Conservation (phyloP, 2,329 filamentous ascomycete species). For the Pseudodiploospora longispora region DNA sequence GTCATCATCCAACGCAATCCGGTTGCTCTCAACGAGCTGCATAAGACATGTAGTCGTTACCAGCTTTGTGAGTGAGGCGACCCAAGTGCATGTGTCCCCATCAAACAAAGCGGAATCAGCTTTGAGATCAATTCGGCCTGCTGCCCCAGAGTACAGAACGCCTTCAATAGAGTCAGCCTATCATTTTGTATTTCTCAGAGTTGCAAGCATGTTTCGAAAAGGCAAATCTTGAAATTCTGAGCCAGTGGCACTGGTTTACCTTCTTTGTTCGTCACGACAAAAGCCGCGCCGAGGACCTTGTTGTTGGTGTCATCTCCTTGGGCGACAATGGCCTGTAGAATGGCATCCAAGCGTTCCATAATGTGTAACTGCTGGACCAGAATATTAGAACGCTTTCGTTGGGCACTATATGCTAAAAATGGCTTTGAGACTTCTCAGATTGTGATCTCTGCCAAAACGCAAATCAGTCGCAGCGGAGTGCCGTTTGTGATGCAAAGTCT, state of each 20-base stretch:
- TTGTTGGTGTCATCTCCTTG: slow-evolving; percentile 19
- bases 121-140: slow-evolving; percentile 27
- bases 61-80: slow-evolving; percentile 38
- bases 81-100: slow-evolving; percentile 25
- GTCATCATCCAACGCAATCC: slow-evolving; percentile 29
- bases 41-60: slow-evolving; percentile 28
- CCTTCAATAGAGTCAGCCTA: slow-evolving; percentile 12
- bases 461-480: too few species aligned
- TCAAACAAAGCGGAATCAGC: slow-evolving; percentile 21
- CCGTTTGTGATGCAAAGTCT: background rate
- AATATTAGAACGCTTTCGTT: too few species aligned
- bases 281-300: slow-evolving; percentile 29
- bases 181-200: background rate
- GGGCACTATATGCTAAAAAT: too few species aligned
- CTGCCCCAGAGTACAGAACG: slow-evolving; percentile 26
- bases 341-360: slow-evolving; percentile 21
- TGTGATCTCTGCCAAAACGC: too few species aligned
- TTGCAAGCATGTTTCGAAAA: background rate
- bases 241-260: slow-evolving; percentile 12
- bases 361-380: background rate
- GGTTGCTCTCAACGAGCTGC: slow-evolving; percentile 30
- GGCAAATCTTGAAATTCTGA: background rate
- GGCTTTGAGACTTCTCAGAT: too few species aligned
- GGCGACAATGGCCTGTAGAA: slow-evolving; percentile 22
- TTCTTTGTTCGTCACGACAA: slow-evolving; percentile 24